Base-by-base conservation (phyloP, 495 filamentous ascomycete species). In the Aspergillus biplanus region DNA sequence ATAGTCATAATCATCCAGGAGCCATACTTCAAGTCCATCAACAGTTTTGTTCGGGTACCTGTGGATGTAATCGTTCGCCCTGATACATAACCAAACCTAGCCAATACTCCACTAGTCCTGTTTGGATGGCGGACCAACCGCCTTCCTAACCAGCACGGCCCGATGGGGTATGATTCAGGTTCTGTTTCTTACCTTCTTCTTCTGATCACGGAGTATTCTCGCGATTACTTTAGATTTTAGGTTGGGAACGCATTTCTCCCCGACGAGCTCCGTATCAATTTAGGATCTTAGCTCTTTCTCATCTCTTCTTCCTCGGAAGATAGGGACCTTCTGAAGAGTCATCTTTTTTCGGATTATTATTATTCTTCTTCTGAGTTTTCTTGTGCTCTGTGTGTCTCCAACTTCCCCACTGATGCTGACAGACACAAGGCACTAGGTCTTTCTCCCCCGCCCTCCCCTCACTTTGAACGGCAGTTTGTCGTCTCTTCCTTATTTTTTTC, bases 71-170 rank as follows among this genome's bases (percentile, higher is more conserved):
- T 49, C 33, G 31, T 6, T 16, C 13, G 39, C n/a, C 39, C 44
- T 21, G 56, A 58, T 58, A 59, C 56, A 27, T 34, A 46, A 33
- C 32, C 31, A 18, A 59, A 59, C 56, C 16, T 16, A 34, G 50
- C 56, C 1, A 21, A 18, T 49, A 59, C 44, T 5, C 44, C n/a
- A 32, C 44, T 49, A 50, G 56, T 7, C 47, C 16, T 31, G 27
- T 50, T 50, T 0, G 15, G 47, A 7, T 6, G 39, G n/a, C n/a
- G 39, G 39, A 15, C 39, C 11, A 44, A 11, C 11, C 11, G 13
- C 7, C 37, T 12, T 44, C 11, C n/a, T 44, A 1, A 27, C 21
- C 21, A 27, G 21, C 21, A 27, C 21, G 21, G 2, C 21, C 21
- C 21, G 21, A 27, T 27, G 21, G 21, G 21, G 21, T 27, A 27